phyloP scores from a whole-genome alignment of 306 rosid genomes.

The Sindora glabra region DNA sequence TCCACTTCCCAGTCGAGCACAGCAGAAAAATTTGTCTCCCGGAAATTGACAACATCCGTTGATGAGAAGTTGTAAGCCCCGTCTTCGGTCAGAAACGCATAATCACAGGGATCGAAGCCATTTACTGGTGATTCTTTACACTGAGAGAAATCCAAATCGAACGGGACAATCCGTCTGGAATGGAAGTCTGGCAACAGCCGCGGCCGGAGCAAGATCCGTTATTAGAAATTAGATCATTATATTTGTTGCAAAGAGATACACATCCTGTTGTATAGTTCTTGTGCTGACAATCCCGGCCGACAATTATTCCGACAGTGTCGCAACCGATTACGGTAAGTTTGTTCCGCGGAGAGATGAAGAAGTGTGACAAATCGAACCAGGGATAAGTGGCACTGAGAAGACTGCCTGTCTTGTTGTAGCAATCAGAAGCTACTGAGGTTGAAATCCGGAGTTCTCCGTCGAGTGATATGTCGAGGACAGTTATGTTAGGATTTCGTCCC shows the following conservation, averaged over 20 bases:
- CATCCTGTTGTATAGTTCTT: constrained; percentile 23
- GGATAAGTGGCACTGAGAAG: fast-evolving
- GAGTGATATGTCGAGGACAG: constrained; percentile 7
- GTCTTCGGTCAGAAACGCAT: constrained; percentile 11
- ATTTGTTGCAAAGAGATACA: not conserved
- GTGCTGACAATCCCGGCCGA: fast-evolving
- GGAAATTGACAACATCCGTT: not conserved
- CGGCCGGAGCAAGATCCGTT: constrained; percentile 22
- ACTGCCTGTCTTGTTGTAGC: not conserved
- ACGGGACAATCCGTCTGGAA: not conserved
- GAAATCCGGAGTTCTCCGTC: constrained; percentile 20
- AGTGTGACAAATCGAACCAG: not conserved
- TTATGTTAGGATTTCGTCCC: not conserved
- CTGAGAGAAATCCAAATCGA: fast-evolving
- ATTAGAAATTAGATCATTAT: not conserved
- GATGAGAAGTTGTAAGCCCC: constrained; percentile 12
- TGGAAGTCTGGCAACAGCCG: constrained; percentile 31
- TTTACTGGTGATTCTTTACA: fast-evolving
- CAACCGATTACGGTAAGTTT: constrained; percentile 23
- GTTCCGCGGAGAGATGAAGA: constrained; percentile 22
- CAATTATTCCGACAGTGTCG: not conserved
- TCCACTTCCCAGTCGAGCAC: constrained; percentile 36
- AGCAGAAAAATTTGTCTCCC: not conserved
- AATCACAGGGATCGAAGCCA: constrained; percentile 26
- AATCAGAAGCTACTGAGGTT: not conserved